phyloP scores from a whole-genome alignment of 2,329 filamentous ascomycete species.

The Fusarium hostae region DNA sequence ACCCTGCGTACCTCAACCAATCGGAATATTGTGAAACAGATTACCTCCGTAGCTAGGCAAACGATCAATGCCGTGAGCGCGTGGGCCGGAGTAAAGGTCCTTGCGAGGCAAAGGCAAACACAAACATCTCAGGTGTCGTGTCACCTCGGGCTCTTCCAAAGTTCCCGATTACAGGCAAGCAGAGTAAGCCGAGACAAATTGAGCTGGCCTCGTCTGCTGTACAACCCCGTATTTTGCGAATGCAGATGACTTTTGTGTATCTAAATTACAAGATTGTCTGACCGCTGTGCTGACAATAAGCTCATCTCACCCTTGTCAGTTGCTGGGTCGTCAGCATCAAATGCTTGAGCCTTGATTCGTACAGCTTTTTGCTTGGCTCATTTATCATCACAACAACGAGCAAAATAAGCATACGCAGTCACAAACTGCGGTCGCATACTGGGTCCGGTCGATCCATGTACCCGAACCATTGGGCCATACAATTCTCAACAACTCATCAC shows the following conservation, averaged over 20 bases:
- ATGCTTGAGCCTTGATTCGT: not conserved
- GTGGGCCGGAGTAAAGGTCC: conserved; percentile 5
- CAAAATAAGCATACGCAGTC: not conserved
- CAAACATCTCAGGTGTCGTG: not conserved
- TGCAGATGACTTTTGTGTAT: not conserved
- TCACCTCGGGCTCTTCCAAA: conserved; percentile 5
- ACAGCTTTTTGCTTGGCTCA: conserved; percentile 3
- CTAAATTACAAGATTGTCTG: not conserved
- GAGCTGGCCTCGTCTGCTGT: conserved; percentile 14
- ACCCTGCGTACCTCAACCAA: conserved; percentile 7
- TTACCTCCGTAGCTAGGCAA: not conserved
- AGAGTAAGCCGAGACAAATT: not conserved
- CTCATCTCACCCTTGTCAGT: not conserved
- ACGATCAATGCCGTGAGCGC: conserved; percentile 20
- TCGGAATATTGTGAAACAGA: conserved; percentile 26
- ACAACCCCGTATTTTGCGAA: conserved; percentile 15
- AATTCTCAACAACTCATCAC: not conserved
- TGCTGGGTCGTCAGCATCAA: not conserved
- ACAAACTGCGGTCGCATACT: conserved; percentile 5
- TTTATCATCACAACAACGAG: not conserved
- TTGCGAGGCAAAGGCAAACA: not conserved
- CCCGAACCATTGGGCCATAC: not conserved
- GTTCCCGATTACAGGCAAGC: not conserved
- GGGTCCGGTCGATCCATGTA: conserved; percentile 16
- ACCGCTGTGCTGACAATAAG: conserved; percentile 23